phyloP scores from a whole-genome alignment of 371 early-diverging fungal species.

The Mortierella sp. region DNA sequence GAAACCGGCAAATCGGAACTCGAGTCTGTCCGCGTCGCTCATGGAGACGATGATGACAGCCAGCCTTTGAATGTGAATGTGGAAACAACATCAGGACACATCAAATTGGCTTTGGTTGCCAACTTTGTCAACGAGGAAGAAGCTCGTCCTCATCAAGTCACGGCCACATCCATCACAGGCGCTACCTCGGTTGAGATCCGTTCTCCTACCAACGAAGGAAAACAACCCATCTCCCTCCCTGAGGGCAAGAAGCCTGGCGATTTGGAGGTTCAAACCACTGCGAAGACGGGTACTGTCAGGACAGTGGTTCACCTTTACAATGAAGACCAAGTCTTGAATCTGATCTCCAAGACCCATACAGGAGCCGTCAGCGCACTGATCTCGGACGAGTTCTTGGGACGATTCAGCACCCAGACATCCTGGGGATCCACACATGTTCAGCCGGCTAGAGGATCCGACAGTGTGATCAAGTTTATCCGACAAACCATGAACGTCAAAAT shows the following conservation, averaged over 20 bases:
- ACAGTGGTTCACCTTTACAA: constrained; percentile 7
- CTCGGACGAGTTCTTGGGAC: constrained; percentile 37
- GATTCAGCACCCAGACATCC: constrained; percentile 15
- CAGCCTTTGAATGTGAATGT: constrained; percentile 20
- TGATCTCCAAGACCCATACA: constrained; percentile 4
- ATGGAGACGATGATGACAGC: background rate
- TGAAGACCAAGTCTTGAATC: constrained; percentile 10
- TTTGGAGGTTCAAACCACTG: constrained; percentile 5
- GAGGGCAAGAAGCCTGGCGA: constrained; percentile 13
- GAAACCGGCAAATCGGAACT: constrained; percentile 12
- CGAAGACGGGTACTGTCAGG: constrained; percentile 18
- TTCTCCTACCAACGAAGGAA: background rate
- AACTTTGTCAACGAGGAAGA: constrained; percentile 4
- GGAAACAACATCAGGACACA: background rate
- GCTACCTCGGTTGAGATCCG: constrained; percentile 10
- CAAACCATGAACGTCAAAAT: background rate
- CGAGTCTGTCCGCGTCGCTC: constrained; percentile 14
- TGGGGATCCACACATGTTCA: constrained; percentile 14
- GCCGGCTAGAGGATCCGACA: constrained; percentile 5
- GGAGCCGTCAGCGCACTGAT: constrained; percentile 11
- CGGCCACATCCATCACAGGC: constrained; percentile 12
- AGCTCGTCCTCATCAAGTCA: constrained; percentile 7
- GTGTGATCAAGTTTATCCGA: constrained; percentile 20
- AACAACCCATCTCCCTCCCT: no score
- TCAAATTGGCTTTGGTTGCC: constrained; percentile 10